phyloP scores from a whole-genome alignment of 257 asterid genomes.

The Scutellaria barbata region DNA sequence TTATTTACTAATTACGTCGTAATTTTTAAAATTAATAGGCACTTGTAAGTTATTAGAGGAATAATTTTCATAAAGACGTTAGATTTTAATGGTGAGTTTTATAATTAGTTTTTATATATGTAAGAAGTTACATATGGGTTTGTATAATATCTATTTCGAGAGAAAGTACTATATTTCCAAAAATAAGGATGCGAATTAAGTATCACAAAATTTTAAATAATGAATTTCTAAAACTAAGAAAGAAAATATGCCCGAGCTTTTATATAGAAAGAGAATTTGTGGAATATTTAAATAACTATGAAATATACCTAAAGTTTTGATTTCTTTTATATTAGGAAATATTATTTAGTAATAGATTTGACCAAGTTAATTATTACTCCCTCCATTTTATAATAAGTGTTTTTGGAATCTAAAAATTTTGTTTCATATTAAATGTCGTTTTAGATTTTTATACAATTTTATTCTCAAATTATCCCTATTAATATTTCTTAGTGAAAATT shows the following conservation, averaged over 20 bases:
- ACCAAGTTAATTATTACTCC: background rate
- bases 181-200: background rate
- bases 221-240: no score
- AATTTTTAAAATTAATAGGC: background rate
- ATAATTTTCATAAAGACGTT: background rate
- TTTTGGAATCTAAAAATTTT: no score
- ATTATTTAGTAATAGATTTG: background rate
- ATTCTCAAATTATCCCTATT: no score
- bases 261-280: background rate
- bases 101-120: background rate
- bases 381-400: no score
- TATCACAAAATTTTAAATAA: background rate
- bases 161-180: background rate
- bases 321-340: background rate
- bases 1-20: background rate
- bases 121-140: background rate
- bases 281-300: background rate
- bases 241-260: background rate
- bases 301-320: background rate
- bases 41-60: background rate
- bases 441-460: no score
- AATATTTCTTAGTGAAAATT: no score
- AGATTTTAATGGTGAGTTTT: background rate
- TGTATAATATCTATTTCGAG: background rate
- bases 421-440: no score